Base-by-base conservation (phyloP, 306 rosid species). In the Quercus rubra region DNA sequence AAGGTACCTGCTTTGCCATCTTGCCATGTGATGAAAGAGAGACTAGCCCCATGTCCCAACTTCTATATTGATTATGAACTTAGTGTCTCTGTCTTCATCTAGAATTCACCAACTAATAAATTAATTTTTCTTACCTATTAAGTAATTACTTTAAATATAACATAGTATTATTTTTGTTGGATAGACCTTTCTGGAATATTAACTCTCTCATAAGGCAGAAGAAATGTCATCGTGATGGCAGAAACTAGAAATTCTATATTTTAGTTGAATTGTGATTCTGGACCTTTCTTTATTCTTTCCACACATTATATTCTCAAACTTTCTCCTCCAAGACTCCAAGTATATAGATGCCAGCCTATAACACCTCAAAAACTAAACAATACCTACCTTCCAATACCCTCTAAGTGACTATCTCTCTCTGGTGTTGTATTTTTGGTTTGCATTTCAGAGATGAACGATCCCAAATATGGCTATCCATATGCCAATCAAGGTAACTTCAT, bases 401-500 rank as follows among this genome's bases (percentile, higher is more conserved):
- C 71, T 25, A 61, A n/a, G 33, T 55, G 67, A 5, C 46, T 43
- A 27, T 43, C 46, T 23, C 30, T 46, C 55, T 52, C 73, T 80
- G 64, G 68, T 59, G 28, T 66, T 77, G 61, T 63, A 71, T 61
- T 70, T 54, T 33, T 51, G 2, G 14, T 70, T 33, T 76, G 51
- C 27, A 84, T 71, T 35, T 72, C 31, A 71, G 74, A 78, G 58
- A 92, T 90, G 93, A 89, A 73, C 81, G 91, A 89, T 43, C 81
- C 82, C 70, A 90, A 92, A 83, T 88, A 90, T 85, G 93, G 85
- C 67, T 89, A 92, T 73, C 92, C 92, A 56, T 88, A 89, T 71
- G 91, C 92, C 57, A 55, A 92, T 61, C 89, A 84, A 88, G 97
- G 97, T 92, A 82, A 57, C 20, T 54, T 71, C 55, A 52, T 7